These are phyloP conservation scores for Eremochloa ophiuroides DNA, from an alignment of 176 grass and related monocot species.

Conservation along the genomic window DNA sequence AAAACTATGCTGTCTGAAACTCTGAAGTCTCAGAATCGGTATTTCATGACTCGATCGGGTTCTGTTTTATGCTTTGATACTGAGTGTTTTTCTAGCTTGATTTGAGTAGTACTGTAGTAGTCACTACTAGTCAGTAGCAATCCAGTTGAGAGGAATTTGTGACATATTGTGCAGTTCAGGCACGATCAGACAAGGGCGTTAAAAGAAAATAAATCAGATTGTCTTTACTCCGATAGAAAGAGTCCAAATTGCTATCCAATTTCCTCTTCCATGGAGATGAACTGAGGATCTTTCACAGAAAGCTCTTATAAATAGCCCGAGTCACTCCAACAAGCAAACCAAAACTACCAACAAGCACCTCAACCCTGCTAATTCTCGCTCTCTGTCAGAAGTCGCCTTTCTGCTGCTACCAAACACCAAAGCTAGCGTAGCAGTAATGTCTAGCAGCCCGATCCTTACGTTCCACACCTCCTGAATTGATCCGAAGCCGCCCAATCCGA, in stretches of 20 bases:
- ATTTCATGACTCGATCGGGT: neutral
- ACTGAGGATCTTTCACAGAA: conserved; percentile 30
- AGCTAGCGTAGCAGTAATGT: too few relatives aligned
- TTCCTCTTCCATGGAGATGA: neutral
- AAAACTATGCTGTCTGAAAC: neutral
- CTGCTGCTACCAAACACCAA: neutral
- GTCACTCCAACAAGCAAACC: conserved; percentile 40
- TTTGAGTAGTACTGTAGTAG: neutral
- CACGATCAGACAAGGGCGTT: conserved; percentile 28
- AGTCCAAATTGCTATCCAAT: conserved; percentile 27
- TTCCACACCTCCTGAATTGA: neutral
- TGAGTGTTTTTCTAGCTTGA: neutral
- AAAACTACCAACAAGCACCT: conserved; percentile 28
- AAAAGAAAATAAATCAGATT: conserved; percentile 14
- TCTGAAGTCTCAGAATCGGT: neutral
- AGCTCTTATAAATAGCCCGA: conserved; percentile 15
- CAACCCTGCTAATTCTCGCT: neutral
- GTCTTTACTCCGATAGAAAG: conserved; percentile 23
- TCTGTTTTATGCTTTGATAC: neutral
- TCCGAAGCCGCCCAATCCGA: neutral
- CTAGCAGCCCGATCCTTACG: neutral
- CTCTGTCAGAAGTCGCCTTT: neutral
- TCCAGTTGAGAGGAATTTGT: neutral
- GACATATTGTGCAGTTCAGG: neutral
- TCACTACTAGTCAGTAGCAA: neutral